A percentile compares a stretch with the other conserved stretches of the same genome.
Evolutionary conservation across 805 yeast species (phyloP).

Genomic region (Barnettozyma botsteinii): DNA sequence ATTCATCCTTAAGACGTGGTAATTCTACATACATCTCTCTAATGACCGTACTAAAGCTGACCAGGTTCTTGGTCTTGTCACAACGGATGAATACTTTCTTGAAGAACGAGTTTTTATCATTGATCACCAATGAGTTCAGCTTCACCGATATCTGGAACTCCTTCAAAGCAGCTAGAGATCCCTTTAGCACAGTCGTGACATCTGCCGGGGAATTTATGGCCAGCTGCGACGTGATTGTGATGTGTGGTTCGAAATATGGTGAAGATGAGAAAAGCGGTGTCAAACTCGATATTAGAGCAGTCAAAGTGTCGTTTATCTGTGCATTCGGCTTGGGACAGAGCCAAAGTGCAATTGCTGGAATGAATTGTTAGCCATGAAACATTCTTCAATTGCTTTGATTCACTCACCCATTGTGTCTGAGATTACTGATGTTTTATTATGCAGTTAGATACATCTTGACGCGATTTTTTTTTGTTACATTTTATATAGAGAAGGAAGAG

Average conservation of each 20-base stretch:
- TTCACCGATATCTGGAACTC: constrained; percentile 10
- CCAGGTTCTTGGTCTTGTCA: constrained; percentile 19
- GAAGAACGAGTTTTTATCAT: constrained; percentile 18
- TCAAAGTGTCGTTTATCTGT: constrained; percentile 48
- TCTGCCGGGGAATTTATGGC: constrained; percentile 46
- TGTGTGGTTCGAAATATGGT: constrained; percentile 66
- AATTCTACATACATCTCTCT: constrained; percentile 50
- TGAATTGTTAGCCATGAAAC: too few species aligned
- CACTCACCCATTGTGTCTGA: too few species aligned
- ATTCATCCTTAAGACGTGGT: constrained; percentile 28
- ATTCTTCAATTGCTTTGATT: too few species aligned
- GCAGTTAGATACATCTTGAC: too few species aligned
- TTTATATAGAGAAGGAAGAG: too few species aligned
- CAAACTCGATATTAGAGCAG: constrained; percentile 56
- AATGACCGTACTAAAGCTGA: constrained; percentile 40
- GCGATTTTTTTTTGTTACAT: too few species aligned
- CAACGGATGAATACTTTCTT: constrained; percentile 21
- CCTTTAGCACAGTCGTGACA: constrained; percentile 50
- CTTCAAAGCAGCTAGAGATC: constrained; percentile 50
- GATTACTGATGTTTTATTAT: too few species aligned
- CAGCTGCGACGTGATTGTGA: constrained; percentile 66
- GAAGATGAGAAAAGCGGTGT: constrained; percentile 70
- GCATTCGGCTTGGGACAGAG: constrained; percentile 58
- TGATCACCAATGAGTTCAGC: constrained; percentile 15
- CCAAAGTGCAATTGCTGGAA: constrained; percentile 54